These are phyloP conservation scores for Macrophomina pseudophaseolina DNA, from an alignment of 2,329 filamentous ascomycete species.

Conservation along the genomic window DNA sequence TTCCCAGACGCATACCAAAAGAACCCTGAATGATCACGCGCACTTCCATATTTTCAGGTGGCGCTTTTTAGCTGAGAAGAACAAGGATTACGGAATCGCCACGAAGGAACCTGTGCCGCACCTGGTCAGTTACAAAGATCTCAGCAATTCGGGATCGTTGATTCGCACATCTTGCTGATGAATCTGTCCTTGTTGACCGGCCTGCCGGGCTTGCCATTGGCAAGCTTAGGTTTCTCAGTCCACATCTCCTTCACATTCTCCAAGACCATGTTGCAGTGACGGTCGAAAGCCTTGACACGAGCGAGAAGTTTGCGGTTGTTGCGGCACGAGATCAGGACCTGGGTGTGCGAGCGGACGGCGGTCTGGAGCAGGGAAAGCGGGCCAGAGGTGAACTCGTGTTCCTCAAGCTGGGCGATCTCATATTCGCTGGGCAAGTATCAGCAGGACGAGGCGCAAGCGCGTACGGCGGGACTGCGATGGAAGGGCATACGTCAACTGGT, in stretches of 20 bases:
- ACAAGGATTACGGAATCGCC: slow-evolving; percentile 90
- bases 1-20: slow-evolving; percentile 24
- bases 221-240: slow-evolving; percentile 87
- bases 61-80: slow-evolving; percentile 67
- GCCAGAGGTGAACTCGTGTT: slow-evolving; percentile 79
- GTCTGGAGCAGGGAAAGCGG: slow-evolving; percentile 95
- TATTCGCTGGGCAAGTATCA: slow-evolving; percentile 69
- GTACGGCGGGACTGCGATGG: slow-evolving; percentile 20
- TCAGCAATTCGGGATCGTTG: not conserved
- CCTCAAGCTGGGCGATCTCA: slow-evolving; percentile 81
- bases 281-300: slow-evolving; percentile 96
- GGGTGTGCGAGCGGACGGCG: slow-evolving; percentile 89
- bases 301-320: slow-evolving; percentile 98
- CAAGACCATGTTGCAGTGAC: slow-evolving; percentile 98
- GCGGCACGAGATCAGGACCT: slow-evolving; percentile 95
- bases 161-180: slow-evolving; percentile 89
- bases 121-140: not conserved
- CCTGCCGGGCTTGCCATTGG: slow-evolving; percentile 84
- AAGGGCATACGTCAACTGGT: slow-evolving; percentile 81
- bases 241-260: slow-evolving; percentile 99
- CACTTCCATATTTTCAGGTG: slow-evolving; percentile 12
- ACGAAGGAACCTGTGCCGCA: slow-evolving; percentile 71
- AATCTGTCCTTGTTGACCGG: slow-evolving; percentile 98
- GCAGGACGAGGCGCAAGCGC: slow-evolving; percentile 6
- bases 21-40: slow-evolving; percentile 21